Conservation (phyloP, 2,329 filamentous ascomycete genomes). For the Paraphaeosphaeria minitans region DNA sequence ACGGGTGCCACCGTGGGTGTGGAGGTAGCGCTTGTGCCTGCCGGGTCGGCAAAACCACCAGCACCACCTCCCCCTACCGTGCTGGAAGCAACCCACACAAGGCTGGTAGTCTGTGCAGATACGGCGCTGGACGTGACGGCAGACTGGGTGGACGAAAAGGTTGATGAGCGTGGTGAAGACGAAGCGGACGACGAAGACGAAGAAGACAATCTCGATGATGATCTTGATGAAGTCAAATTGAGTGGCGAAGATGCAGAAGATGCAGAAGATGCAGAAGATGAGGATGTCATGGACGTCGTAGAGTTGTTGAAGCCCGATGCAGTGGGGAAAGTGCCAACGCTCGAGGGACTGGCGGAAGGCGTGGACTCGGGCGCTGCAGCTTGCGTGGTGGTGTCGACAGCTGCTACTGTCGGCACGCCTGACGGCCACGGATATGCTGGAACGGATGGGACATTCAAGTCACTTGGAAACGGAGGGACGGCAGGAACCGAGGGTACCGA, state of each 20-base stretch:
- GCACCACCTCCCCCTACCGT: constrained; percentile 19
- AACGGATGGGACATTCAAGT: constrained; percentile 34
- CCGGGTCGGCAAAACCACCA: constrained; percentile 20
- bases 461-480: constrained; percentile 43
- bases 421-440: constrained; percentile 42
- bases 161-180: constrained; percentile 20
- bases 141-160: constrained; percentile 11
- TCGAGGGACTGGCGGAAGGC: constrained; percentile 1
- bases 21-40: constrained; percentile 19
- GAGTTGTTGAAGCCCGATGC: constrained; percentile 24
- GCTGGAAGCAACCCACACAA: neutral
- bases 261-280: constrained; percentile 17
- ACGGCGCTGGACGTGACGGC: constrained; percentile 14
- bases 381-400: constrained; percentile 7
- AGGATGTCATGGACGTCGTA: constrained; percentile 20
- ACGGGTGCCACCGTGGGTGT: constrained; percentile 19
- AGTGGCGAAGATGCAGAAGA: constrained; percentile 19
- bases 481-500: constrained; percentile 26
- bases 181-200: no score
- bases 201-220: constrained; percentile 18
- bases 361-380: constrained; percentile 5
- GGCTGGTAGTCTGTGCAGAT: constrained; percentile 1
- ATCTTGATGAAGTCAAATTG: constrained; percentile 20
- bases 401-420: constrained; percentile 18
- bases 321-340: constrained; percentile 6